A percentile compares a stretch with the other conserved stretches of the same genome.
These are phyloP conservation scores for Plasmodium gonderi DNA, from an alignment of 169 alveolate species.

Conservation along the genomic window DNA sequence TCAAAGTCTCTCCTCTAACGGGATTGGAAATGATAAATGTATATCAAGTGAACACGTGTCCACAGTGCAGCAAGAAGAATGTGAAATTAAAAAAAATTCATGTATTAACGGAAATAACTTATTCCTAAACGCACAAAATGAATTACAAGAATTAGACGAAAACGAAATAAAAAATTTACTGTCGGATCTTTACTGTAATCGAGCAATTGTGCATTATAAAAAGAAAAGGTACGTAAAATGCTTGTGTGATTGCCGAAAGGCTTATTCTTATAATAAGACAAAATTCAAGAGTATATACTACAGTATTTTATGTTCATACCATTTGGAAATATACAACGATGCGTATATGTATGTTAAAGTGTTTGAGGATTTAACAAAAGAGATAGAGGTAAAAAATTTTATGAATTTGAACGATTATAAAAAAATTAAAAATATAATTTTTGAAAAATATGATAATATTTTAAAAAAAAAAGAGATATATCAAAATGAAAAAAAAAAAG, in stretches of 20 bases:
- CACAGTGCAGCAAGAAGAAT: background rate
- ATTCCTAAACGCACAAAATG: background rate
- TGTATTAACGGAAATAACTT: background rate
- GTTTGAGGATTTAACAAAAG: conserved; percentile 40
- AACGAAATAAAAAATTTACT: conserved; percentile 14
- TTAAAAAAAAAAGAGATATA: conserved; percentile 31
- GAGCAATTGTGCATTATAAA: conserved; percentile 46
- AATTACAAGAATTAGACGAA: background rate
- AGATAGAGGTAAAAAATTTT: background rate
- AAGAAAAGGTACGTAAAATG: conserved; percentile 63
- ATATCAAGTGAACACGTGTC: background rate
- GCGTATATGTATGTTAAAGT: conserved; percentile 24
- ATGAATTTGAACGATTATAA: conserved; percentile 51
- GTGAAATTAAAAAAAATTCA: background rate
- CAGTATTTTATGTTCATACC: conserved; percentile 17
- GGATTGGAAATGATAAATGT: background rate
- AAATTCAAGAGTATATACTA: conserved; percentile 56
- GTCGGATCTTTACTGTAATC: conserved; percentile 52
- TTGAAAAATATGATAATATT: conserved; percentile 28
- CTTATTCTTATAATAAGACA: conserved; percentile 34
- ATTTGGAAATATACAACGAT: conserved; percentile 36
- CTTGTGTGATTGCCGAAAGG: conserved; percentile 41
- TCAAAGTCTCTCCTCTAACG: background rate
- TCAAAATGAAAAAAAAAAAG: conserved; percentile 44
- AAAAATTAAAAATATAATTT: conserved; percentile 28